phyloP scores from a whole-genome alignment of 345 rosid genomes.

The Acer saccharum region DNA sequence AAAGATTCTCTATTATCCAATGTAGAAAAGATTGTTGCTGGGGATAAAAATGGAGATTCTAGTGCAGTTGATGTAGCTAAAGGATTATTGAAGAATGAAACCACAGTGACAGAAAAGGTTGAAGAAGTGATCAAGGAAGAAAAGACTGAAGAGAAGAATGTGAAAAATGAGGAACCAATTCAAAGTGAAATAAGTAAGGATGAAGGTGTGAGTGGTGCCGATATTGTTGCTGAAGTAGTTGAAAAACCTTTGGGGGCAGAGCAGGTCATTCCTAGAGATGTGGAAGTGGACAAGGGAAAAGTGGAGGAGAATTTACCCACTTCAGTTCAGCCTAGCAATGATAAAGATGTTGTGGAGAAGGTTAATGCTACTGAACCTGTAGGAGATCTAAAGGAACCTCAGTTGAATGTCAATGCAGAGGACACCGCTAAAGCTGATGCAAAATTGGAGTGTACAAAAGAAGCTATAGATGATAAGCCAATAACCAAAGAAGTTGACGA shows the following conservation, averaged over 20 bases:
- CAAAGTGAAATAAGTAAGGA: not conserved
- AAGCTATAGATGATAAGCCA: slow-evolving; percentile 23
- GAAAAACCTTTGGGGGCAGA: slow-evolving; percentile 14
- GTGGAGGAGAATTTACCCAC: slow-evolving; percentile 2
- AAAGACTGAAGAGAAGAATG: slow-evolving; percentile 6
- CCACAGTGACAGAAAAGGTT: not conserved
- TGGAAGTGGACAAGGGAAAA: slow-evolving; percentile 14
- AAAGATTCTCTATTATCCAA: not conserved
- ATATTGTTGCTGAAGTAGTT: slow-evolving; percentile 4
- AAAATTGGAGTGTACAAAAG: not conserved
- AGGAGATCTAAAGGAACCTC: slow-evolving; percentile 20
- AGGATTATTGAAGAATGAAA: not conserved
- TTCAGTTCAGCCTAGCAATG: slow-evolving; percentile 9
- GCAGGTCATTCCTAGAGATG: slow-evolving; percentile 6
- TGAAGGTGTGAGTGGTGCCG: slow-evolving; percentile 2
- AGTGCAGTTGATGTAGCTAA: not conserved
- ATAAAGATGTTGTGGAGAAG: slow-evolving; percentile 24
- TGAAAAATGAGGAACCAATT: slow-evolving; percentile 6
- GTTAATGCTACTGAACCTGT: slow-evolving; percentile 6
- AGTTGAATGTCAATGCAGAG: slow-evolving; percentile 7
- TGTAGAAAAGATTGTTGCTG: slow-evolving; percentile 5
- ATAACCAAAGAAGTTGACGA: slow-evolving; percentile 34
- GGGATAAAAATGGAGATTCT: not conserved
- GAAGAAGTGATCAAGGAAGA: not conserved
- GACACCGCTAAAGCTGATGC: not conserved